Evolutionary conservation across 768 basidiomycete species (phyloP).

Genomic region (Clavulina sp.): DNA sequence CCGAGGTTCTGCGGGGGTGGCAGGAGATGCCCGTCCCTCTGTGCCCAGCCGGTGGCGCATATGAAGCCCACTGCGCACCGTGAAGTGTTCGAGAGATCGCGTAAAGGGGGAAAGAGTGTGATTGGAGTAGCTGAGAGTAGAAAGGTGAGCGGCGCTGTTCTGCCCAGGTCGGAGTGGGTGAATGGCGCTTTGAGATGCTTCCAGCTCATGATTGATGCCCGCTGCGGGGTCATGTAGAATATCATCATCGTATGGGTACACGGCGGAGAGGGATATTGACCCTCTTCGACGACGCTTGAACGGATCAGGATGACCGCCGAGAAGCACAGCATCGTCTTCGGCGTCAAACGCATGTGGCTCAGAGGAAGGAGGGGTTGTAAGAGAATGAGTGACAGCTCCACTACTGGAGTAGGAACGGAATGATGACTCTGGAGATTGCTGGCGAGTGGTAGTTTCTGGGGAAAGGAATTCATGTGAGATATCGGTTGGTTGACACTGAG

Average conservation of each 20-base stretch:
- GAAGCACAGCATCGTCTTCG: background rate
- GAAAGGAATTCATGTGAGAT: background rate
- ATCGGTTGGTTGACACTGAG: background rate
- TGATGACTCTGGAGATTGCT: slow-evolving; percentile 1
- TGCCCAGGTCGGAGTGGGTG: slow-evolving; percentile 40
- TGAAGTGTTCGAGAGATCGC: slow-evolving; percentile 75
- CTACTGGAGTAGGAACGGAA: slow-evolving; percentile 21
- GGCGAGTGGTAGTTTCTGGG: background rate
- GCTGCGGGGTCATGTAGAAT: background rate
- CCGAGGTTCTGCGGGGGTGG: background rate
- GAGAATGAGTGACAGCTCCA: slow-evolving; percentile 24
- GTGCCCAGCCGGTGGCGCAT: slow-evolving; percentile 18
- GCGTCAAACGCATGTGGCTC: background rate
- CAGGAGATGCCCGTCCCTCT: slow-evolving; percentile 17
- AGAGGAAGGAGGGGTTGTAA: slow-evolving; percentile 23
- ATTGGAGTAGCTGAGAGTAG: slow-evolving; percentile 72
- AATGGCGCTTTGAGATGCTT: background rate
- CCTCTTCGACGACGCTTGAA: too few relatives aligned
- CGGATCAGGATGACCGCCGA: too few relatives aligned
- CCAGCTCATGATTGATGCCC: background rate
- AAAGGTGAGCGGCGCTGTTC: slow-evolving; percentile 63
- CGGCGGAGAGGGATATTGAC: too few relatives aligned
- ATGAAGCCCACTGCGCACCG: slow-evolving; percentile 67
- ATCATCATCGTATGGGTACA: too few relatives aligned
- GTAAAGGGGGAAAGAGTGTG: slow-evolving; percentile 93